Evolutionary conservation across 345 rosid genomes (phyloP).

Genomic region (Isatis tinctoria): DNA sequence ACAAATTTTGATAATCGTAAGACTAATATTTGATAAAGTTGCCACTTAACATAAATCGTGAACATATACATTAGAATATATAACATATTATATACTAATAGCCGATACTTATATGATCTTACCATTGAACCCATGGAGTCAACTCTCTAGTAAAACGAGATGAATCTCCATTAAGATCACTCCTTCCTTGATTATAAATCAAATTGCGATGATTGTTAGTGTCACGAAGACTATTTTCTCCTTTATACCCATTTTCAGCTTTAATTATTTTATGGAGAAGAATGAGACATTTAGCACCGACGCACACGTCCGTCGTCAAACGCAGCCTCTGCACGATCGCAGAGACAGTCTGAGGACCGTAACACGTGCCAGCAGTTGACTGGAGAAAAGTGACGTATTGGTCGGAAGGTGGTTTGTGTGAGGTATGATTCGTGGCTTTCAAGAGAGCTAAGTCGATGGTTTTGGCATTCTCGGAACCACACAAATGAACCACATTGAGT

Average conservation of each 20-base stretch:
- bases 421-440: conserved; percentile 29
- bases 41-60: too few relatives aligned
- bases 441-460: conserved; percentile 18
- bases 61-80: background rate
- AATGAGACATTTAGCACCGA: conserved; percentile 24
- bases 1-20: background rate
- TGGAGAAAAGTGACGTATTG: conserved; percentile 11
- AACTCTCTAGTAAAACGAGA: conserved; percentile 15
- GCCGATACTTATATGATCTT: background rate
- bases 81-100: background rate
- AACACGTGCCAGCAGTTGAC: background rate
- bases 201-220: conserved; percentile 4
- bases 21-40: background rate
- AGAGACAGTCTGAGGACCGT: background rate
- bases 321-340: conserved; percentile 5
- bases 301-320: conserved; percentile 10
- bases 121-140: conserved; percentile 24
- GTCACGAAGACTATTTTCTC: background rate
- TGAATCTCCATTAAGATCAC: conserved; percentile 5
- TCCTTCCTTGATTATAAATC: conserved; percentile 4
- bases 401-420: conserved; percentile 1
- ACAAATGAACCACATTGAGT: conserved; percentile 20
- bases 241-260: background rate
- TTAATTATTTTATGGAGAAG: conserved; percentile 11
- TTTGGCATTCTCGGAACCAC: conserved; percentile 11